phyloP scores from a whole-genome alignment of 1,284 basidiomycete genomes.

The Sutorius eximius region DNA sequence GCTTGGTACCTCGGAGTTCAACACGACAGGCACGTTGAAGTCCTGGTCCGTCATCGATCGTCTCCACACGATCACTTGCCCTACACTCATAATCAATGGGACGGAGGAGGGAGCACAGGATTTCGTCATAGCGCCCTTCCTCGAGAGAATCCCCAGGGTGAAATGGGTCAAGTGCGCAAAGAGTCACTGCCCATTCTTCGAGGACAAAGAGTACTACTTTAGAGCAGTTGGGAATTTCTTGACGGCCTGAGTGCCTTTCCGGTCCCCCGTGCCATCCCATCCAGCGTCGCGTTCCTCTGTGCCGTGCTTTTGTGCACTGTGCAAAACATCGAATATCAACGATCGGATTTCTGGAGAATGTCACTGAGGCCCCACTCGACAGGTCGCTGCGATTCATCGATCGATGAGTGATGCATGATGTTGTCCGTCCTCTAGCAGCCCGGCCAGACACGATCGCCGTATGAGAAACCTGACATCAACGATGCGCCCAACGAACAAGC shows the following conservation, averaged over 20 bases:
- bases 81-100: conserved; percentile 37
- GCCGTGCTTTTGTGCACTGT: too few species aligned
- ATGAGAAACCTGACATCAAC: not conserved
- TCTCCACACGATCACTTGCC: conserved; percentile 32
- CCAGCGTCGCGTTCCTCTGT: too few species aligned
- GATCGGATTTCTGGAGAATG: too few species aligned
- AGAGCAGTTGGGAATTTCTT: conserved; percentile 17
- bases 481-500: not conserved
- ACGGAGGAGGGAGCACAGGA: conserved; percentile 33
- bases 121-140: conserved; percentile 30
- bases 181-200: conserved; percentile 33
- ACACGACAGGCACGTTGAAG: conserved; percentile 31
- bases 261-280: too few species aligned
- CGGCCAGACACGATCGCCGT: too few species aligned
- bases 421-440: too few species aligned
- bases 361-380: too few species aligned
- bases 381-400: too few species aligned
- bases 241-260: not conserved
- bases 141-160: conserved; percentile 30
- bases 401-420: too few species aligned
- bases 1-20: conserved; percentile 36
- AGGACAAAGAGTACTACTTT: conserved; percentile 33
- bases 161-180: conserved; percentile 35
- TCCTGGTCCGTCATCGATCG: conserved; percentile 34
- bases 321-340: too few species aligned